Conservation (phyloP, 1,284 basidiomycete species). For the Sporisorium sorghi region DNA sequence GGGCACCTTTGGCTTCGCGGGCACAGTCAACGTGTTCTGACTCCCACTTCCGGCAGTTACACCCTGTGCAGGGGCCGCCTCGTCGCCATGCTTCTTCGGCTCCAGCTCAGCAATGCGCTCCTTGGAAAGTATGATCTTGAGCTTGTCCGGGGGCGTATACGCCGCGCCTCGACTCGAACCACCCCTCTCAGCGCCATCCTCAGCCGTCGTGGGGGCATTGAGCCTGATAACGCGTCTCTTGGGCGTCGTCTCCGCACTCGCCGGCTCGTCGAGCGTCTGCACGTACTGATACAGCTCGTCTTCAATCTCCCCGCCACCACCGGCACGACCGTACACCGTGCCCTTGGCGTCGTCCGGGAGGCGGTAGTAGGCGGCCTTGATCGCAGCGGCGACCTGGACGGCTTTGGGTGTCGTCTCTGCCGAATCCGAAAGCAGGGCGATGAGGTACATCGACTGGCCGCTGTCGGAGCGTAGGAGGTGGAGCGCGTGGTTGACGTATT, state of each 20-base stretch:
- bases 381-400: conserved; percentile 80
- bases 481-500: conserved; percentile 79
- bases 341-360: conserved; percentile 72
- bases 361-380: conserved; percentile 77
- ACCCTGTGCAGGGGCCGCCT: not conserved
- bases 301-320: conserved; percentile 64
- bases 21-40: conserved; percentile 11
- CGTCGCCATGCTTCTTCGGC: conserved; percentile 26
- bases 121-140: conserved; percentile 48
- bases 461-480: conserved; percentile 75
- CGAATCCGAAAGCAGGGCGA: conserved; percentile 78
- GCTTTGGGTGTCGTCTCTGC: conserved; percentile 79
- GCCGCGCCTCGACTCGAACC: no score
- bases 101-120: conserved; percentile 49
- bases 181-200: no score
- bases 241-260: conserved; percentile 3
- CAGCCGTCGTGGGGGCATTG: conserved; percentile 26
- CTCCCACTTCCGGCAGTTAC: not conserved
- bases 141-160: conserved; percentile 39
- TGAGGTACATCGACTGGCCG: conserved; percentile 75
- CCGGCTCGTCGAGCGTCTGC: conserved; percentile 74
- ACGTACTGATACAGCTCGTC: conserved; percentile 82
- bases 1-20: conserved; percentile 14
- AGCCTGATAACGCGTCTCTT: conserved; percentile 37
- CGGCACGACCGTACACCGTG: conserved; percentile 24